Percentiles rank a stretch among this genome's conserved stretches.
These are phyloP conservation scores for Oryza officinalis DNA, from an alignment of 176 grass and related monocot species.

Conservation along the genomic window DNA sequence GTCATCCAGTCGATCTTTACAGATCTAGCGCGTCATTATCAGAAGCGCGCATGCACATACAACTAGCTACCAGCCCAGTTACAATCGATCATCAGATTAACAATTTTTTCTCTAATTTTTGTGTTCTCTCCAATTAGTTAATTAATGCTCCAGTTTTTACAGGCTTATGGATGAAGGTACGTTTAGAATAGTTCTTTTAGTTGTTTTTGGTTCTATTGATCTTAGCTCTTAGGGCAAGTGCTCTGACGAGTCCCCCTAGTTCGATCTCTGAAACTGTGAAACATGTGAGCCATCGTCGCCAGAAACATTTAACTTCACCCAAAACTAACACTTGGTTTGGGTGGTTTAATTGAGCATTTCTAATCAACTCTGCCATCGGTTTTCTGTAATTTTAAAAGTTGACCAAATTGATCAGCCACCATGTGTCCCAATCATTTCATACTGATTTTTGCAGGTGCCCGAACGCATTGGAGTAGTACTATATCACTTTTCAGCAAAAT, in stretches of 20 bases:
- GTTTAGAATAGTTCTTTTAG: too few species aligned
- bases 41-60: slow-evolving; percentile 24
- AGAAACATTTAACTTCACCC: neutral
- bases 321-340: neutral
- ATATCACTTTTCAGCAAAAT: neutral
- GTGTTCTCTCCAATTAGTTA: neutral
- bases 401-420: neutral
- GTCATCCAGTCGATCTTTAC: slow-evolving; percentile 5
- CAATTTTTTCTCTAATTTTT: neutral
- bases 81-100: neutral
- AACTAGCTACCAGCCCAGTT: neutral
- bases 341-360: neutral
- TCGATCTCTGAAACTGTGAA: neutral
- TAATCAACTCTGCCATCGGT: neutral
- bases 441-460: slow-evolving; percentile 23
- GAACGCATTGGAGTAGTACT: neutral
- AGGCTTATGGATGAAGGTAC: neutral
- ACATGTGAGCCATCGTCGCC: neutral
- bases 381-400: neutral
- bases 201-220: neutral
- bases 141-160: neutral
- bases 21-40: slow-evolving; percentile 4
- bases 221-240: neutral
- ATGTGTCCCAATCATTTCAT: slow-evolving; percentile 1
- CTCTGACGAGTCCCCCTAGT: too few species aligned